These are phyloP conservation scores for Gastrolobium bilobum DNA, from an alignment of 306 rosid genomes.

Conservation along the genomic window DNA sequence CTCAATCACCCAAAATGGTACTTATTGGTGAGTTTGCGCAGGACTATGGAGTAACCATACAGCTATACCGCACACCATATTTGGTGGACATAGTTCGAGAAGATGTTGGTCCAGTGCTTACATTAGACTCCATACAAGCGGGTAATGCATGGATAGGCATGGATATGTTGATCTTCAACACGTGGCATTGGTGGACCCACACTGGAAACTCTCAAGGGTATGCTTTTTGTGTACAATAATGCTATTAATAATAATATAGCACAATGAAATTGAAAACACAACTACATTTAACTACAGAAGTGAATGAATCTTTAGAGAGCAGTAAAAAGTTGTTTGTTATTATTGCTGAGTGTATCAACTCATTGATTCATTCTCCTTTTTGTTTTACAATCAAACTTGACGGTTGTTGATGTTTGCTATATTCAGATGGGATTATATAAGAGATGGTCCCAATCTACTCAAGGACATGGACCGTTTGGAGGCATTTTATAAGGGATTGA, in stretches of 20 bases:
- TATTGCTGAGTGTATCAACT: neutral
- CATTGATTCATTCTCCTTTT: neutral
- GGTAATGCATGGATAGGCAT: constrained; percentile 78
- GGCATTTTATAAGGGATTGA: constrained; percentile 75
- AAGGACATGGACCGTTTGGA: constrained; percentile 78
- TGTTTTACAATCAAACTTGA: constrained; percentile 1
- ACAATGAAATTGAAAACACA: neutral
- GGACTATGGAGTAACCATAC: constrained; percentile 77
- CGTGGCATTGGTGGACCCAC: constrained; percentile 99
- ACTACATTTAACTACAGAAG: neutral
- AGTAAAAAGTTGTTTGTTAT: neutral
- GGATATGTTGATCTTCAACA: constrained; percentile 87
- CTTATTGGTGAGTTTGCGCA: constrained; percentile 43
- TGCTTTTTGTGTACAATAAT: constrained; percentile 7
- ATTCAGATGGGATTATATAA: constrained; percentile 84
- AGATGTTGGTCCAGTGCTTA: constrained; percentile 72
- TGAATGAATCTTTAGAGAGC: neutral
- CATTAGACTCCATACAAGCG: constrained; percentile 66
- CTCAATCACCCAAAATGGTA: constrained; percentile 36
- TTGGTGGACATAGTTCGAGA: constrained; percentile 78
- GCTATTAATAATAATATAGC: neutral
- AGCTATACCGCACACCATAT: constrained; percentile 76
- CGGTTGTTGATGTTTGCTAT: constrained; percentile 9
- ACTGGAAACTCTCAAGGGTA: constrained; percentile 84
- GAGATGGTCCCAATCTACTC: constrained; percentile 64